A percentile compares a stretch with the other conserved stretches of the same genome.
phyloP scores from a whole-genome alignment of 768 basidiomycete species.

The Russula earlei region DNA sequence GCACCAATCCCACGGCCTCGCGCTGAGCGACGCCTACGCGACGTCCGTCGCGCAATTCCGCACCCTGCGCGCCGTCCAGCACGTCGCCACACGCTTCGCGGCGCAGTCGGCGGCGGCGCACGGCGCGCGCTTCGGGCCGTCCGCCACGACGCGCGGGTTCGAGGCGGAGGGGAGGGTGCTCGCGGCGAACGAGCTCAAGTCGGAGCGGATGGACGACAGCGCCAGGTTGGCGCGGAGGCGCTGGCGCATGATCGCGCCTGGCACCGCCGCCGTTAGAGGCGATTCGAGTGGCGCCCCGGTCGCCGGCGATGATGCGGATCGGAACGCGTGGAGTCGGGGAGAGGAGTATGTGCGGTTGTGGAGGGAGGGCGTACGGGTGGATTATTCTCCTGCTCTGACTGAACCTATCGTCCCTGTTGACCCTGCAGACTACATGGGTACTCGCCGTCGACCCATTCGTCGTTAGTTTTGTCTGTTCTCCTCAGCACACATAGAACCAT shows the following conservation, averaged over 20 bases:
- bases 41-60: conserved; percentile 79
- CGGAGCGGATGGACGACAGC: conserved; percentile 48
- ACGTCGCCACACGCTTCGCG: conserved; percentile 68
- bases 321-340: conserved; percentile 59
- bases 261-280: background rate
- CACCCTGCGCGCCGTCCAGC: conserved; percentile 74
- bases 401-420: conserved; percentile 20
- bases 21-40: conserved; percentile 74
- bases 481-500: no score
- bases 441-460: background rate
- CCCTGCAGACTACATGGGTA: conserved; percentile 1
- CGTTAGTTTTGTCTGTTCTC: background rate
- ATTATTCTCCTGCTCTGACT: conserved; percentile 50
- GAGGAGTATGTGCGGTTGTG: conserved; percentile 63
- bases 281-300: no score
- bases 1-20: conserved; percentile 48
- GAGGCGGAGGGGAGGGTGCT: conserved; percentile 52
- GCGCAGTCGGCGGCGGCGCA: conserved; percentile 68
- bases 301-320: conserved; percentile 20
- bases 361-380: conserved; percentile 59
- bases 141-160: conserved; percentile 53
- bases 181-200: conserved; percentile 45
- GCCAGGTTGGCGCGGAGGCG: conserved; percentile 58
- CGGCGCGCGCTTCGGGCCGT: conserved; percentile 54
- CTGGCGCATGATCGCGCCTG: conserved; percentile 49